These are phyloP conservation scores for Spiraea crenata DNA, from an alignment of 331 rosid species.

Conservation along the genomic window DNA sequence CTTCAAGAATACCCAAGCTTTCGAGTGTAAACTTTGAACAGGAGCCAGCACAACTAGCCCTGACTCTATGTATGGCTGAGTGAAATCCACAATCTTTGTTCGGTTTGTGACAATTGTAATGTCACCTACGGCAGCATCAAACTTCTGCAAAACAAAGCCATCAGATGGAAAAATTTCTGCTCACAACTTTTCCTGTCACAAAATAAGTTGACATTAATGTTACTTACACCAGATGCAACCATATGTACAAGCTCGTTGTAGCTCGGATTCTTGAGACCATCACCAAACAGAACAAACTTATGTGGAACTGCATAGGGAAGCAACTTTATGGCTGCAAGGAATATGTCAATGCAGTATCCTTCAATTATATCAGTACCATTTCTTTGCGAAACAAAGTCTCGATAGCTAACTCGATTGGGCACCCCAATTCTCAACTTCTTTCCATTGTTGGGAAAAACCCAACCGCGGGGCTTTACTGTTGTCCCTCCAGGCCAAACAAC, in stretches of 20 bases:
- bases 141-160: conserved; percentile 26
- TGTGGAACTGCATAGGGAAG: conserved; percentile 45
- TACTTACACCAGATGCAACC: conserved; percentile 40
- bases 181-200: not conserved
- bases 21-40: conserved; percentile 24
- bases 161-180: not conserved
- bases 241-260: conserved; percentile 33
- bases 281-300: conserved; percentile 38
- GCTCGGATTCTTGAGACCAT: conserved; percentile 43
- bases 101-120: conserved; percentile 41
- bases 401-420: conserved; percentile 41
- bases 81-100: conserved; percentile 43
- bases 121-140: conserved; percentile 54
- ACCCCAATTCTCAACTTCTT: conserved; percentile 37
- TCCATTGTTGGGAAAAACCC: conserved; percentile 43
- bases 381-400: conserved; percentile 29
- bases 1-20: conserved; percentile 39
- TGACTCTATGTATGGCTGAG: conserved; percentile 42
- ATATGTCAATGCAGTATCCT: conserved; percentile 52
- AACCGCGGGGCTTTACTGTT: conserved; percentile 40
- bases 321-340: conserved; percentile 39
- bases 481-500: conserved; percentile 42
- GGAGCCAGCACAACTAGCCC: conserved; percentile 49
- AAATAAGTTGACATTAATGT: not conserved
- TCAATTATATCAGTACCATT: conserved; percentile 25